Conservation (phyloP, 1,284 basidiomycete species). For the Rhodotorula mucilaginosa region DNA sequence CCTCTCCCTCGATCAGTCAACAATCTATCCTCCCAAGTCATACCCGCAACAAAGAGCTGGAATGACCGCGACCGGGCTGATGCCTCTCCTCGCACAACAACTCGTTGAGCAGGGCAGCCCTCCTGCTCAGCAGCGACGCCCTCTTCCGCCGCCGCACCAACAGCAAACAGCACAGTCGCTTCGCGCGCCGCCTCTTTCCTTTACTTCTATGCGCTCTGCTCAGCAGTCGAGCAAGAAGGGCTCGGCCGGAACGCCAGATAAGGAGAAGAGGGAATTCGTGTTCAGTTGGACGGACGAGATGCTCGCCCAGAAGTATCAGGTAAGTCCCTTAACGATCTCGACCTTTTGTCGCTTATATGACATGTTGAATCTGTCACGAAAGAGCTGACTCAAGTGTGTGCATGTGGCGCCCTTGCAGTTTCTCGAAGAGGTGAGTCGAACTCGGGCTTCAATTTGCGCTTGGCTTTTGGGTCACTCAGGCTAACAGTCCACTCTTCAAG, state of each 20-base stretch:
- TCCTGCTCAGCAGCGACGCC: background rate
- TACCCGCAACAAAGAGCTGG: too few species aligned
- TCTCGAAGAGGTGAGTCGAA: conserved; percentile 49
- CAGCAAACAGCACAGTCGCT: too few species aligned
- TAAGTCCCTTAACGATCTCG: background rate
- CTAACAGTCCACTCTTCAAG: background rate
- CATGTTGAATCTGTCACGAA: background rate
- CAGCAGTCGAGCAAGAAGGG: too few species aligned
- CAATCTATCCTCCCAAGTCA: background rate
- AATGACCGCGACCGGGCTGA: conserved; percentile 7
- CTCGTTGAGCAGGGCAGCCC: conserved; percentile 21
- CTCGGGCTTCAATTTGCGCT: too few species aligned
- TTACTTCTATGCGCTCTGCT: too few species aligned
- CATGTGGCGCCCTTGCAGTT: conserved; percentile 21
- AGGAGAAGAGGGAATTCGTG: conserved; percentile 1
- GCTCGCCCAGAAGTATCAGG: conserved; percentile 12
- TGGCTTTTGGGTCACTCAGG: too few species aligned
- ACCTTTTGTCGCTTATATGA: too few species aligned
- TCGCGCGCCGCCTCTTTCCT: too few species aligned
- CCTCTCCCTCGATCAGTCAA: background rate
- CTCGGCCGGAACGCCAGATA: too few species aligned
- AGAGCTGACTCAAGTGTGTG: background rate
- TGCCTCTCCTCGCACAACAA: conserved; percentile 19
- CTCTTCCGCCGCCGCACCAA: too few species aligned
- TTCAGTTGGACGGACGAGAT: conserved; percentile 14